These are phyloP conservation scores for Odonthalia washingtoniensis DNA, from an alignment of 31 red algal genomes.

Conservation along the genomic window DNA sequence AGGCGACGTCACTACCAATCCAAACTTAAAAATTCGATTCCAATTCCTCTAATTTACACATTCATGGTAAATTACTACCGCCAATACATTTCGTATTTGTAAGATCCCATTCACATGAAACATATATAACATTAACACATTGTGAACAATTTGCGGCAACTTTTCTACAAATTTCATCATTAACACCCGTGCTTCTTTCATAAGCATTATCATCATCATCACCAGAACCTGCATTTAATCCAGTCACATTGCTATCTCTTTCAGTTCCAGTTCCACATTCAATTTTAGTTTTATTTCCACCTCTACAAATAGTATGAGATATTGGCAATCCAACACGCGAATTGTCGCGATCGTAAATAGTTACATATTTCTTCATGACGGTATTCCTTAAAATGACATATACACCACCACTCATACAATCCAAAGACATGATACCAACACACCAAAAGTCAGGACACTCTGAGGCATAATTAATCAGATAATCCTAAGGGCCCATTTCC, in stretches of 20 bases:
- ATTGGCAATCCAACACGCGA: slow-evolving; percentile 77
- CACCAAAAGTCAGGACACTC: slow-evolving; percentile 77
- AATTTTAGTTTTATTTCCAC: not conserved
- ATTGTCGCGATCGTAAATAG: slow-evolving; percentile 75
- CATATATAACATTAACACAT: not conserved
- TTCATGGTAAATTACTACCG: not conserved
- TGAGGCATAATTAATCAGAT: slow-evolving; percentile 76
- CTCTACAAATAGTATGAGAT: slow-evolving; percentile 63
- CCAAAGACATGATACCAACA: slow-evolving; percentile 81
- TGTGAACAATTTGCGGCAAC: not conserved
- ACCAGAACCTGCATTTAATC: not conserved
- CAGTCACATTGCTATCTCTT: not conserved
- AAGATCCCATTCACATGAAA: not conserved
- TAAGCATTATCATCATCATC: not conserved
- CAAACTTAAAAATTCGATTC: not conserved
- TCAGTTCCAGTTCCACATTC: slow-evolving; percentile 11
- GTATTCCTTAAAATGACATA: slow-evolving; percentile 87
- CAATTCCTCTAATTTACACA: not conserved
- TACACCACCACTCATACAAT: slow-evolving; percentile 74
- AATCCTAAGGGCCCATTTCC: slow-evolving; percentile 61
- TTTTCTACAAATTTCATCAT: too few species aligned
- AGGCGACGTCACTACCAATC: not conserved
- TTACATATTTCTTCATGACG: slow-evolving; percentile 92
- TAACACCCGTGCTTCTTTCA: not conserved
- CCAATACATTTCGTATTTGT: not conserved